Evolutionary conservation across 2,329 filamentous ascomycete genomes (phyloP), one percentile per base, ranked within the genome.

Genomic region (Neofusicoccum kwambonambiense): DNA sequence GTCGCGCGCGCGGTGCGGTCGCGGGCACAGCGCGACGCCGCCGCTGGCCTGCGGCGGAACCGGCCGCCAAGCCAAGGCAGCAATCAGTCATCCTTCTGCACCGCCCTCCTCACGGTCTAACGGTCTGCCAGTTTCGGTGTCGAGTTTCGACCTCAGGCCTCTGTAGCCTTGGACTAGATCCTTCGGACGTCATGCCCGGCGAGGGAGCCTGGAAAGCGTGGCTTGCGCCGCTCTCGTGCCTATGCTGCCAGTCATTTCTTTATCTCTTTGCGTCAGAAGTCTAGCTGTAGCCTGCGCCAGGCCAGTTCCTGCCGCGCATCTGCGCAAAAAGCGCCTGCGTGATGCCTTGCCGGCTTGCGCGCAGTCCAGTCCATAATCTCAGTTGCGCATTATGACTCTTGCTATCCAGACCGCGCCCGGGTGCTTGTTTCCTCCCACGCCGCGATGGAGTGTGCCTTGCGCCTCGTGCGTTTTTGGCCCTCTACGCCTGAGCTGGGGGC

Each of bases 151-250:
- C 35, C 44, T 60, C 34, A 47, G 41, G 56, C 56, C 42, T 45
- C 19, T 60, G 56, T 17, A 37, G 56, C 56, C 56, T 60, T 60
- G 56, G 9, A 35, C 54, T 60, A 60, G 17, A 60, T 60, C 56
- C 56, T 60, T 60, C 56, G n/a, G 15, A 44, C 56, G 56, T 60
- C 56, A 47, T 47, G 12, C 15, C 7, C 42, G 37, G 27, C 22
- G 3, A 22, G 35, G 56, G 13, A 47, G 56, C 56, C 56, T 60
- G 56, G n/a, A n/a, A 47, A 44, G 11, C 15, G 54, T 58, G 54
- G 54, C 54, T 58, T 41, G 58, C 42, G 13, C 17, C 45, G 31
- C 15, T 19, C 39, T 37, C 12, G 49, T 31, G 47, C 60, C 60
- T 52, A 12, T 22, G 17, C 15, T 37, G 45, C 61, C 61, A 63